Percentiles rank a stretch among this genome's conserved stretches.
Conservation (phyloP, 768 basidiomycete genomes). For the Rhizopogon vulgaris region DNA sequence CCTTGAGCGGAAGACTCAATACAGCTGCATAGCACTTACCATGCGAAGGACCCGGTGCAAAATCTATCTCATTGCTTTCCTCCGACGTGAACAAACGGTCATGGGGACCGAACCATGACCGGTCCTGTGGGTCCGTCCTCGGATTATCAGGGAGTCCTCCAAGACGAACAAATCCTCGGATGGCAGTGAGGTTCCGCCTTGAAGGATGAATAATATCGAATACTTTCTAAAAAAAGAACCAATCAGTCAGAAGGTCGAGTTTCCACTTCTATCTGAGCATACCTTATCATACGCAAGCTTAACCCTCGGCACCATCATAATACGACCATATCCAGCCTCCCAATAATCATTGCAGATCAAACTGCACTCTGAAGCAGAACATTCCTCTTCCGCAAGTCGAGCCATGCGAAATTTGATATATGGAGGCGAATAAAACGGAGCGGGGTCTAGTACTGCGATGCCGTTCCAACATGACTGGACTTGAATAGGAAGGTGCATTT, state of each 20-base stretch:
- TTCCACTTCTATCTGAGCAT: constrained; percentile 16
- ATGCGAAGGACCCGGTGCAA: constrained; percentile 75
- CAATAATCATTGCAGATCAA: constrained; percentile 99
- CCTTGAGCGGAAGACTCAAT: neutral
- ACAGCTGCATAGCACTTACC: constrained; percentile 40
- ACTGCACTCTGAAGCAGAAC: constrained; percentile 92
- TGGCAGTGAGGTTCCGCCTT: constrained; percentile 90
- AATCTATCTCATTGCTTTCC: constrained; percentile 72
- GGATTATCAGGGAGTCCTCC: constrained; percentile 97
- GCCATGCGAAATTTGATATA: constrained; percentile 97
- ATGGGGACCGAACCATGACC: constrained; percentile 97
- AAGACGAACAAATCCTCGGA: constrained; percentile 88
- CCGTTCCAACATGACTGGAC: constrained; percentile 99
- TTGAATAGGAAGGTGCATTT: constrained; percentile 88
- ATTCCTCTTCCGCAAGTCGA: constrained; percentile 78
- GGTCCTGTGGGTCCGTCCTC: constrained; percentile 92
- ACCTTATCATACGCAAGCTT: constrained; percentile 94
- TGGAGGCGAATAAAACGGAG: constrained; percentile 88
- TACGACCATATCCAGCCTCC: constrained; percentile 91
- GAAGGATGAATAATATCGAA: constrained; percentile 92
- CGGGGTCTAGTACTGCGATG: constrained; percentile 91
- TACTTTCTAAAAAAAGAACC: constrained; percentile 57
- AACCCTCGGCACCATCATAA: constrained; percentile 96
- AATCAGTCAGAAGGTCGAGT: constrained; percentile 1
- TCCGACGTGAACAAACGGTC: constrained; percentile 90